Evolutionary conservation across 495 filamentous ascomycete species (phyloP), one percentile per base, ranked within the genome.

Genomic region (Hypomontagnella monticulosa): DNA sequence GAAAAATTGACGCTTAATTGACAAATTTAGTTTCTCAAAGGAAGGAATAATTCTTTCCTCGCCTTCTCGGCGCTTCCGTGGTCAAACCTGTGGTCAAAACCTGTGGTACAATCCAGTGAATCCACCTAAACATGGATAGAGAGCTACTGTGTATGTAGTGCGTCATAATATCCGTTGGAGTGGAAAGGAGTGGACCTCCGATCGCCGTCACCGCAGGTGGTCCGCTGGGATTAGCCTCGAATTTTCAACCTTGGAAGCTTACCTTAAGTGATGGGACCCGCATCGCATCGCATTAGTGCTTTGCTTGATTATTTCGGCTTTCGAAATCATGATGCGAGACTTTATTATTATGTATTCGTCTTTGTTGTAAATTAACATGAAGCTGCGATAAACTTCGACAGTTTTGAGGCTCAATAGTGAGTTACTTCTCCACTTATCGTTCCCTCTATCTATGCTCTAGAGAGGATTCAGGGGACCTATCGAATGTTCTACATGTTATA

Each of bases 91-190:
- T 58, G 52, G 52, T 52, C 32, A 9, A 33, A 33, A 43, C 50
- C n/a, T 30, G 47, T 49, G 42, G 32, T n/a, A n/a, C n/a, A n/a
- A n/a, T n/a, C n/a, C n/a, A n/a, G n/a, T n/a, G n/a, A n/a, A n/a
- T n/a, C n/a, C n/a, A n/a, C n/a, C n/a, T n/a, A n/a, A n/a, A n/a
- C 57, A 67, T 37, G 23, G 23, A 27, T 27, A 27, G 12, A 38
- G 34, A n/a, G 15, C 20, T 18, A 37, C 41, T 61, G 7, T 27
- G 53, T 49, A 63, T 68, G 46, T 32, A 63, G 53, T 63, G 56
- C 66, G 66, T 63, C 61, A 63, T 69, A 69, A 63, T 69, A 69
- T 15, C 59, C 59, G 32, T 23, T 51, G 51, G 30, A 46, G 56
- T 46, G 57, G 57, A 32, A n/a, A 20, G 36, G 18, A 16, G 16